Evolutionary conservation across 176 grass and related monocot species (phyloP).

Genomic region (Thinopyrum elongatum): DNA sequence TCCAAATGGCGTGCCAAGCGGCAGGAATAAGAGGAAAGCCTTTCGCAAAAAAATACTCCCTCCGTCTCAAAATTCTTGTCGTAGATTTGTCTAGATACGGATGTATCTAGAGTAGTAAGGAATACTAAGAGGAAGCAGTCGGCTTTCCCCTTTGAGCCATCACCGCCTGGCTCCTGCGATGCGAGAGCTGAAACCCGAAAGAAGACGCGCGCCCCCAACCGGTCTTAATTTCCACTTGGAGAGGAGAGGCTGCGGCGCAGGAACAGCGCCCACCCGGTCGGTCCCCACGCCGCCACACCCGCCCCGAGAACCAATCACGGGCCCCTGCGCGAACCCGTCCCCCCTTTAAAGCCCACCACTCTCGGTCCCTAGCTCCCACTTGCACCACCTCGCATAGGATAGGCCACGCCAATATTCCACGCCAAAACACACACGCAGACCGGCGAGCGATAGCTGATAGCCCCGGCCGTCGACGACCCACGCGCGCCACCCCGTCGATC

Average conservation of each 20-base stretch:
- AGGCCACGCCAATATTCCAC: not conserved
- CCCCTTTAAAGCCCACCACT: constrained; percentile 20
- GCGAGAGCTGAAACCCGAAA: not conserved
- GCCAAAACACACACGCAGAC: not conserved
- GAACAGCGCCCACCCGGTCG: not conserved
- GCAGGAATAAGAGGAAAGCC: not conserved
- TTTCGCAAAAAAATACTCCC: too few species aligned
- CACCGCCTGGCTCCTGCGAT: not conserved
- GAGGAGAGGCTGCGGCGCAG: not conserved
- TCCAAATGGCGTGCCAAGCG: not conserved
- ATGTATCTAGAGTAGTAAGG: too few species aligned
- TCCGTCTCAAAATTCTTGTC: too few species aligned
- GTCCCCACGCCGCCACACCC: constrained; percentile 36
- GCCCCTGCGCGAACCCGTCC: not conserved
- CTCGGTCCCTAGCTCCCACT: constrained; percentile 11
- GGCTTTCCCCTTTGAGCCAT: not conserved
- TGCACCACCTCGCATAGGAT: not conserved
- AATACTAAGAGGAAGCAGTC: not conserved
- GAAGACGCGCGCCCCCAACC: not conserved
- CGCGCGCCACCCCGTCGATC: not conserved
- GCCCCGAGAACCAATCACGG: constrained; percentile 50
- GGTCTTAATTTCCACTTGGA: constrained; percentile 11
- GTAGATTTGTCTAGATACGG: too few species aligned
- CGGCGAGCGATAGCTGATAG: not conserved
- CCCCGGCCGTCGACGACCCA: not conserved